These are phyloP conservation scores for Alternaria consortialis DNA, from an alignment of 2,329 filamentous ascomycete genomes.

Conservation along the genomic window DNA sequence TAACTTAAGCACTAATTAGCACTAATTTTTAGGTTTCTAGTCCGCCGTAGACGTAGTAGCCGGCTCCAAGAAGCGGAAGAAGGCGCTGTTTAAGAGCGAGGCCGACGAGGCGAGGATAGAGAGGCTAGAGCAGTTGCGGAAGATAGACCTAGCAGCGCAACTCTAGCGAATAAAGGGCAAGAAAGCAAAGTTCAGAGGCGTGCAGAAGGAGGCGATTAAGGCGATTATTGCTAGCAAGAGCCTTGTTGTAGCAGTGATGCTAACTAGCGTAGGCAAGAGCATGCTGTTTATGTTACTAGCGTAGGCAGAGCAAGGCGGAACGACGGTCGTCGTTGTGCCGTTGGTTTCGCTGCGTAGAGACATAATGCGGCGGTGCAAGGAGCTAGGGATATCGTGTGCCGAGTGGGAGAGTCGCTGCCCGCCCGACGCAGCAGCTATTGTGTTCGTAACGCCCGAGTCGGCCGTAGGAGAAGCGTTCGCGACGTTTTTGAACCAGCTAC, in stretches of 20 bases:
- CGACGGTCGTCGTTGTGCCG: slow-evolving; percentile 34
- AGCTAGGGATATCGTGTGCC: slow-evolving; percentile 20
- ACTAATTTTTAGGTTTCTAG: slow-evolving; percentile 27
- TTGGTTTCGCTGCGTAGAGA: slow-evolving; percentile 31
- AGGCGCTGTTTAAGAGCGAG: slow-evolving; percentile 16
- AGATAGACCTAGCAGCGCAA: slow-evolving; percentile 13
- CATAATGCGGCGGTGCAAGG: slow-evolving; percentile 25
- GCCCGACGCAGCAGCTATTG: slow-evolving; percentile 23
- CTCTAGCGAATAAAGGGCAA: slow-evolving; percentile 23
- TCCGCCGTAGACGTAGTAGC: neutral
- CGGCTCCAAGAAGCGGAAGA: slow-evolving; percentile 12
- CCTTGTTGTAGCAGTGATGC: slow-evolving; percentile 31
- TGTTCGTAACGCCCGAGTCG: slow-evolving; percentile 37
- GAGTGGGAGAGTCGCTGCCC: slow-evolving; percentile 28
- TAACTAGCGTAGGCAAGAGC: slow-evolving; percentile 36
- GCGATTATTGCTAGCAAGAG: slow-evolving; percentile 29
- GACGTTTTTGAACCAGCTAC: slow-evolving; percentile 30
- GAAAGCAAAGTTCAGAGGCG: too few species aligned
- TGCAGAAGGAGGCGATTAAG: slow-evolving; percentile 21
- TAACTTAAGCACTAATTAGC: slow-evolving; percentile 25
- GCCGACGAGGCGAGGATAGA: slow-evolving; percentile 15
- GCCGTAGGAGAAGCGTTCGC: slow-evolving; percentile 30
- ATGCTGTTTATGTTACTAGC: slow-evolving; percentile 40
- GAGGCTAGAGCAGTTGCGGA: slow-evolving; percentile 2
- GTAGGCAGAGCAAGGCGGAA: slow-evolving; percentile 18